Percentiles rank a stretch among this genome's conserved stretches.
These are phyloP conservation scores for Lactarius hatsudake DNA, from an alignment of 768 basidiomycete species.

Conservation along the genomic window DNA sequence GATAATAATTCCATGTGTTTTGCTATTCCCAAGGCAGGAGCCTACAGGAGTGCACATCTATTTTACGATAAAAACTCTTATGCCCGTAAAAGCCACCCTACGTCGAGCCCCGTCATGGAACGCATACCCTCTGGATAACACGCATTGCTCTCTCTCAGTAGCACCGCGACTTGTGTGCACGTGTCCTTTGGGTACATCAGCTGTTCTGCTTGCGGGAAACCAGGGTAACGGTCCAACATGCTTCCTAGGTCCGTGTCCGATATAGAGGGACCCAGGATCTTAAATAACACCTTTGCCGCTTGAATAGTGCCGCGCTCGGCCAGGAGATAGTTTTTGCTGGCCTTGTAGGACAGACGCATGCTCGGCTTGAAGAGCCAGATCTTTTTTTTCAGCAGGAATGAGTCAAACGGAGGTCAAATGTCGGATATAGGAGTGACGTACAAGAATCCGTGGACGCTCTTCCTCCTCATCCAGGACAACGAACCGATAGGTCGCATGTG, in stretches of 20 bases:
- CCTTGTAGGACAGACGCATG: slow-evolving; percentile 73
- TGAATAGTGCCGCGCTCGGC: slow-evolving; percentile 60
- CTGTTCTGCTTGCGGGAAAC: slow-evolving; percentile 86
- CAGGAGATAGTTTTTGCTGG: slow-evolving; percentile 51
- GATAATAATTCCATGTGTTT: neutral
- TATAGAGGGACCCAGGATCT: slow-evolving; percentile 63
- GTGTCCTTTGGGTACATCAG: slow-evolving; percentile 78
- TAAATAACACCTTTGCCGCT: slow-evolving; percentile 84
- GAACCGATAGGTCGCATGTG: slow-evolving; percentile 93
- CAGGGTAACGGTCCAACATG: slow-evolving; percentile 67
- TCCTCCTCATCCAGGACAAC: slow-evolving; percentile 85
- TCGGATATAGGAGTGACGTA: slow-evolving; percentile 40
- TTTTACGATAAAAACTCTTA: slow-evolving; percentile 13
- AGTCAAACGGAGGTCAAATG: neutral
- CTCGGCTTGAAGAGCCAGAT: slow-evolving; percentile 95
- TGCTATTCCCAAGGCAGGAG: no score
- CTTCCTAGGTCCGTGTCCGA: slow-evolving; percentile 51
- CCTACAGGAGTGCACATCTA: no score
- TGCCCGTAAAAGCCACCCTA: slow-evolving; percentile 66
- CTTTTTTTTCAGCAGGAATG: slow-evolving; percentile 38
- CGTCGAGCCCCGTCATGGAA: slow-evolving; percentile 76
- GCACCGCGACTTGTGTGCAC: slow-evolving; percentile 64
- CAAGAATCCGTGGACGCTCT: slow-evolving; percentile 73
- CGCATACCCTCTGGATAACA: slow-evolving; percentile 75
- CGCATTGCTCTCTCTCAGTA: slow-evolving; percentile 74